Conservation (phyloP, 495 filamentous ascomycete species). For the Hypoxylon trugodes region DNA sequence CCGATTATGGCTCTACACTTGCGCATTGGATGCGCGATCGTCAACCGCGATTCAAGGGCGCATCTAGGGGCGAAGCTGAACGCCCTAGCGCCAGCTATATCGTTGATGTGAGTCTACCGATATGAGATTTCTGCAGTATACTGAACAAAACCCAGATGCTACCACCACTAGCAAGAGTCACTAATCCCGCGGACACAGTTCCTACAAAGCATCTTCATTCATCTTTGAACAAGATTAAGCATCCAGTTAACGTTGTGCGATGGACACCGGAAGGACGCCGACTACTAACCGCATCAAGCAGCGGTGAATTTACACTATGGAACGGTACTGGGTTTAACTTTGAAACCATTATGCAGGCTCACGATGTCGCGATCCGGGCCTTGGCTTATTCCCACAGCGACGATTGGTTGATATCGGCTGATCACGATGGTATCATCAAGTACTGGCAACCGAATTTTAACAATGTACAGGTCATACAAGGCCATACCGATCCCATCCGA, state of each 20-base stretch:
- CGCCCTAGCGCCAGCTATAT: conserved; percentile 87
- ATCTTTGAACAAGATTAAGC: conserved; percentile 96
- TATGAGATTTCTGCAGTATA: background rate
- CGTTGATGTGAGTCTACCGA: conserved; percentile 73
- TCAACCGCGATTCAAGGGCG: conserved; percentile 75
- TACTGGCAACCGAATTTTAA: conserved; percentile 99
- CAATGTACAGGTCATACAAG: conserved; percentile 93
- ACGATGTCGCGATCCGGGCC: conserved; percentile 91
- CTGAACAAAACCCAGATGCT: conserved; percentile 69
- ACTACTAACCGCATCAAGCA: conserved; percentile 90
- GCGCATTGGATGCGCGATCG: conserved; percentile 93
- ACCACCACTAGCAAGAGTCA: conserved; percentile 76
- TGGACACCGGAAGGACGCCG: conserved; percentile 97
- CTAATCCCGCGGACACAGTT: conserved; percentile 80
- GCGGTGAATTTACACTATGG: conserved; percentile 98
- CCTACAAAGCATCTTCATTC: conserved; percentile 92
- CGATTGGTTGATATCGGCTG: conserved; percentile 95
- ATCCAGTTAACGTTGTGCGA: conserved; percentile 94
- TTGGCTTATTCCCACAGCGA: conserved; percentile 90
- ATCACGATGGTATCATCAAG: conserved; percentile 94
- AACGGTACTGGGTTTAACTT: conserved; percentile 99
- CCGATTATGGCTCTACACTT: conserved; percentile 93
- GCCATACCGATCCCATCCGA: conserved; percentile 86
- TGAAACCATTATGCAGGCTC: conserved; percentile 98
- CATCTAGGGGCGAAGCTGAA: conserved; percentile 74